Evolutionary conservation across 345 rosid species (phyloP).

Genomic region (Lumnitzera littorea): DNA sequence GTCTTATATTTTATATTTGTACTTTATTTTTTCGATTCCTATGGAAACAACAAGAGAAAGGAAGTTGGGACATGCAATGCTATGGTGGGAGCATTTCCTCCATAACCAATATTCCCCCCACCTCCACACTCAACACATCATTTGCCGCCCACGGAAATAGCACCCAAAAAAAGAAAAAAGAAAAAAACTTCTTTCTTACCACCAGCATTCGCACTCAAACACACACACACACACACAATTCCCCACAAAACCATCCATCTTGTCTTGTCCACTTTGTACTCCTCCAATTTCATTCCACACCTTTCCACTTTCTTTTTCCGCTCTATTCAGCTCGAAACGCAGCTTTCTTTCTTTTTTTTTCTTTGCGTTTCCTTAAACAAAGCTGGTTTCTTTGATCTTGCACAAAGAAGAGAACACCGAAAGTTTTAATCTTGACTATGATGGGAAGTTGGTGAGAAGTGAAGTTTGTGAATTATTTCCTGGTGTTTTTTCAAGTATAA

Average conservation of each 20-base stretch:
- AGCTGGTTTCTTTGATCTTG: constrained; percentile 8
- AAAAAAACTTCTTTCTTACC: constrained; percentile 6
- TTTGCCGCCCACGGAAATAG: constrained; percentile 20
- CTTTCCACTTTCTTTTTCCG: constrained; percentile 1
- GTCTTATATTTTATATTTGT: no score
- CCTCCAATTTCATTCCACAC: no score
- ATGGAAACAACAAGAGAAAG: background rate
- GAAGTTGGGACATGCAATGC: background rate
- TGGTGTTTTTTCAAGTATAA: constrained; percentile 16
- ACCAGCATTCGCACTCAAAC: no score
- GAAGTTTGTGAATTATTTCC: constrained; percentile 8
- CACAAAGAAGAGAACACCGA: constrained; percentile 5
- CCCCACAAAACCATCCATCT: no score
- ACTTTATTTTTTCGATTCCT: no score
- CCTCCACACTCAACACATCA: constrained; percentile 33
- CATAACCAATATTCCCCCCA: constrained; percentile 48
- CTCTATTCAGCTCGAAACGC: constrained; percentile 2
- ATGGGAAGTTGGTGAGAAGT: constrained; percentile 13
- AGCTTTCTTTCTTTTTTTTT: background rate
- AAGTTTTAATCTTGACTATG: constrained; percentile 10
- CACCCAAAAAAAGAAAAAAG: no score
- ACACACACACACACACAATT: no score
- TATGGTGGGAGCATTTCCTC: constrained; percentile 19
- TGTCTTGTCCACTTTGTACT: background rate
- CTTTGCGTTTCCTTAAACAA: constrained; percentile 3